Percentiles rank a stretch among this genome's conserved stretches.
phyloP scores from a whole-genome alignment of 768 basidiomycete genomes.

The Rhodotorula paludigena region DNA sequence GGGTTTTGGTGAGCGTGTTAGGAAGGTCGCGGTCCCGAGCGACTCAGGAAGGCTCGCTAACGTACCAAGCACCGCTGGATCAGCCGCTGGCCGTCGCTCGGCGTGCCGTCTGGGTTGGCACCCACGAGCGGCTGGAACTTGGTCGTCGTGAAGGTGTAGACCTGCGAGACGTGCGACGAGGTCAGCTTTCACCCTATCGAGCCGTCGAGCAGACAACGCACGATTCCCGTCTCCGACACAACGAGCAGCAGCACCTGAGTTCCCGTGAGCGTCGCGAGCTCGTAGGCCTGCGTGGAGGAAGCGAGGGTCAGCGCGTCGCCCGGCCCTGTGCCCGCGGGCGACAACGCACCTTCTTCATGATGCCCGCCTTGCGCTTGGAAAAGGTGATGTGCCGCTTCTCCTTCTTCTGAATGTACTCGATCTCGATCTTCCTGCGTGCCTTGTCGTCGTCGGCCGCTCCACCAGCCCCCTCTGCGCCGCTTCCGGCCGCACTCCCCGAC shows the following conservation, averaged over 20 bases:
- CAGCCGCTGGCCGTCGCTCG: constrained; percentile 78
- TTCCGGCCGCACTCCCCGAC: neutral
- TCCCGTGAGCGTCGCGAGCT: constrained; percentile 95
- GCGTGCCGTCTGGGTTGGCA: constrained; percentile 57
- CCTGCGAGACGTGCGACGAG: constrained; percentile 51
- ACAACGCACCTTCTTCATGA: constrained; percentile 90
- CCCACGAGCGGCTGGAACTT: constrained; percentile 96
- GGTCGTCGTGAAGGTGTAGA: constrained; percentile 97
- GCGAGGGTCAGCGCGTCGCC: neutral
- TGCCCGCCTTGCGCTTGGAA: constrained; percentile 99
- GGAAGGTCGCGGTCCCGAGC: neutral
- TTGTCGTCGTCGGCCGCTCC: constrained; percentile 26
- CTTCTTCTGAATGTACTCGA: constrained; percentile 99
- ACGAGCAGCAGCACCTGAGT: constrained; percentile 96
- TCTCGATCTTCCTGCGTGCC: constrained; percentile 91
- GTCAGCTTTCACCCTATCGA: no score
- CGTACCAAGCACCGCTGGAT: constrained; percentile 52
- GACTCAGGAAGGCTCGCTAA: neutral
- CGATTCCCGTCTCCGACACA: constrained; percentile 84
- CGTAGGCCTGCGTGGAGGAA: constrained; percentile 69
- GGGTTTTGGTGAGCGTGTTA: neutral
- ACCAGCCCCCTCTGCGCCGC: neutral
- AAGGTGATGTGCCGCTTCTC: constrained; percentile 98
- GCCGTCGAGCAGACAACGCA: neutral
- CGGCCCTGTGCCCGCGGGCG: neutral